Evolutionary conservation across 805 yeast species (phyloP).

Genomic region (Diddensiella caesifluorescens): DNA sequence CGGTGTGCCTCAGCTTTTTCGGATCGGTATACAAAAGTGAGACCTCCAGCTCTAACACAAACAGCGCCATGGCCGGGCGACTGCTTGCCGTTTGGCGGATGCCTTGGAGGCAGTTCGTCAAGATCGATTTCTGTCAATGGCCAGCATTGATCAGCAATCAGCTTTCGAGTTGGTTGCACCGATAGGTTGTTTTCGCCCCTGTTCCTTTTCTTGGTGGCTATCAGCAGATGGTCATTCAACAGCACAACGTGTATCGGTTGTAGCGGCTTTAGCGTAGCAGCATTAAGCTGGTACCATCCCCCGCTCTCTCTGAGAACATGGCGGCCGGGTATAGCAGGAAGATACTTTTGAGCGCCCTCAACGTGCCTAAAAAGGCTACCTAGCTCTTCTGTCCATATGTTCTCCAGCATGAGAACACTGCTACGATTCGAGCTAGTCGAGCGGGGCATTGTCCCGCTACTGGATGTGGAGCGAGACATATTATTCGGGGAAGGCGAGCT

Average conservation of each 20-base stretch:
- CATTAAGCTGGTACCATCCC: constrained; percentile 81
- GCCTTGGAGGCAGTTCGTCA: constrained; percentile 31
- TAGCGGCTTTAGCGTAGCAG: constrained; percentile 76
- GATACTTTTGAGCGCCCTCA: constrained; percentile 81
- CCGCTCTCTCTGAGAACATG: constrained; percentile 76
- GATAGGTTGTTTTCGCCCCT: constrained; percentile 27
- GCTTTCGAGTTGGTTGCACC: constrained; percentile 32
- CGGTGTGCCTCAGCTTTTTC: constrained; percentile 20
- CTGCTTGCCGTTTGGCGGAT: constrained; percentile 13
- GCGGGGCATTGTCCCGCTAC: neutral
- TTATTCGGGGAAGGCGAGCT: constrained; percentile 21
- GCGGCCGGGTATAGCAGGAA: constrained; percentile 71
- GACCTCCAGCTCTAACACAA: constrained; percentile 43
- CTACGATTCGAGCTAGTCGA: constrained; percentile 40
- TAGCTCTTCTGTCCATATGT: constrained; percentile 75
- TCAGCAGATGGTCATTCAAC: constrained; percentile 67
- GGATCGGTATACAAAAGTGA: constrained; percentile 40
- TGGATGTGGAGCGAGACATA: neutral
- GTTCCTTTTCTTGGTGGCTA: constrained; percentile 59
- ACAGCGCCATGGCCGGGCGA: constrained; percentile 32
- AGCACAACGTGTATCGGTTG: constrained; percentile 72
- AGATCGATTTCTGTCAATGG: constrained; percentile 58
- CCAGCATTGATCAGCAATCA: constrained; percentile 75
- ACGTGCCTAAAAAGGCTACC: constrained; percentile 69
- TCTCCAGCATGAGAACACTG: constrained; percentile 66